These are phyloP conservation scores for Salix brachista DNA, from an alignment of 345 rosid genomes.

Conservation along the genomic window DNA sequence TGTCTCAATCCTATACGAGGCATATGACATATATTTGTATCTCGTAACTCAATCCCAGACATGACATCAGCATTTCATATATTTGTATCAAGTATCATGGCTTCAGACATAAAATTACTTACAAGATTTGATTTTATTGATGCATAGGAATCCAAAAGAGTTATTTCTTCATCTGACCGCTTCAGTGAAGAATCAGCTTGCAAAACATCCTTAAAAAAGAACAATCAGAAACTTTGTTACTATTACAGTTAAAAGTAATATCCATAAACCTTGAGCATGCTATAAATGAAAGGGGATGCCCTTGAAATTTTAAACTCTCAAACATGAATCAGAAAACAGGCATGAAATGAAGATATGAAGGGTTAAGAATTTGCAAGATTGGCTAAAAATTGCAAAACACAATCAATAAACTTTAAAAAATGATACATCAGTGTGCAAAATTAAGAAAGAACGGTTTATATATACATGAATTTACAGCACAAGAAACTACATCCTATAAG, in stretches of 20 bases:
- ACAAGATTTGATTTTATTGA: constrained; percentile 74
- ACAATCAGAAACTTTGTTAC: constrained; percentile 8
- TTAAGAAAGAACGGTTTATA: not conserved
- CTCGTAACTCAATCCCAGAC: not conserved
- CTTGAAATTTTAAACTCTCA: not conserved
- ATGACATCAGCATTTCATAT: not conserved
- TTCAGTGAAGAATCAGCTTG: constrained; percentile 57
- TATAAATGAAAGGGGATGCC: not conserved
- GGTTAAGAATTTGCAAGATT: too few relatives aligned
- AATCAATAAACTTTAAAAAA: too few relatives aligned
- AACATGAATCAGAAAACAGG: not conserved
- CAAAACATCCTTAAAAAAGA: constrained; percentile 54
- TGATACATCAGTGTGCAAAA: not conserved
- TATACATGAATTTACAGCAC: not conserved
- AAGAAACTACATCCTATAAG: not conserved
- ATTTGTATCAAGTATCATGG: not conserved
- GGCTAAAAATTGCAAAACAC: too few relatives aligned
- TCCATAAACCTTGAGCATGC: not conserved
- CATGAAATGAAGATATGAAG: not conserved
- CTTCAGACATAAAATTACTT: constrained; percentile 24
- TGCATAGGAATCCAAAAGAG: constrained; percentile 61
- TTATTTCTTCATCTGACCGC: constrained; percentile 69
- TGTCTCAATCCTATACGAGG: not conserved
- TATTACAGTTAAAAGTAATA: not conserved
- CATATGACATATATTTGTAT: too few relatives aligned